Percentiles rank a stretch among this genome's conserved stretches.
These are phyloP conservation scores for Chloromonas sp. DNA, from an alignment of 163 green algal genomes.

Conservation along the genomic window DNA sequence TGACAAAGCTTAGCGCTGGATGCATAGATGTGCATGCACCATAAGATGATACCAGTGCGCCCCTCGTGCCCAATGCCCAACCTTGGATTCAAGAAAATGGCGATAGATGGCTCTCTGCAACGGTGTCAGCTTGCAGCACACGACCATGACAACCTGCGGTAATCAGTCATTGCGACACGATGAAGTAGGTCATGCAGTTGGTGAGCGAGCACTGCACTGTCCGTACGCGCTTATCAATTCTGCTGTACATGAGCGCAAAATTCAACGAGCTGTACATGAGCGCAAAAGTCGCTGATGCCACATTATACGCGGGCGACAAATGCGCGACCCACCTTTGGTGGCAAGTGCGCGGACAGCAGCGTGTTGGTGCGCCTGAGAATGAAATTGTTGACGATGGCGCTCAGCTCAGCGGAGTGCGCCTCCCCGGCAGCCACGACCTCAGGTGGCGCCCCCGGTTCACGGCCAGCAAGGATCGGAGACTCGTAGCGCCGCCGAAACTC, in stretches of 20 bases:
- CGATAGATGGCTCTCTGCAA: constrained; percentile 90
- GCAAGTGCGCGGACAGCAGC: constrained; percentile 89
- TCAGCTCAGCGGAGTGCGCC: constrained; percentile 78
- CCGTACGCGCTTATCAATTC: too few relatives aligned
- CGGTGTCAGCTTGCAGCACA: constrained; percentile 87
- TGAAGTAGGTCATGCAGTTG: too few relatives aligned
- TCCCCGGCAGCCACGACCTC: constrained; percentile 47
- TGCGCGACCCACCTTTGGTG: constrained; percentile 79
- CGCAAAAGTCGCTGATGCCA: too few relatives aligned
- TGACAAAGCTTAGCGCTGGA: too few relatives aligned
- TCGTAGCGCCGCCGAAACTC: constrained; percentile 83
- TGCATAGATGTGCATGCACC: too few relatives aligned
- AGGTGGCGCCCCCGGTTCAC: constrained; percentile 75
- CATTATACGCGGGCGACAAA: not conserved
- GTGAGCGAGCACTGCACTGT: too few relatives aligned
- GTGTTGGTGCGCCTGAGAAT: constrained; percentile 95
- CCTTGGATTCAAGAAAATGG: constrained; percentile 88
- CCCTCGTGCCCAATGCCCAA: not conserved
- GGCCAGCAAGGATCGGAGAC: constrained; percentile 82
- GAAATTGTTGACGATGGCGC: constrained; percentile 89
- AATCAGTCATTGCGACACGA: too few relatives aligned
- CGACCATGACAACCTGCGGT: constrained; percentile 86
- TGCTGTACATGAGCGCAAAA: too few relatives aligned
- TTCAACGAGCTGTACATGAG: too few relatives aligned
- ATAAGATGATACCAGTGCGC: too few relatives aligned